These are phyloP conservation scores for Daldinia grandis DNA, from an alignment of 495 filamentous ascomycete genomes.

Conservation along the genomic window DNA sequence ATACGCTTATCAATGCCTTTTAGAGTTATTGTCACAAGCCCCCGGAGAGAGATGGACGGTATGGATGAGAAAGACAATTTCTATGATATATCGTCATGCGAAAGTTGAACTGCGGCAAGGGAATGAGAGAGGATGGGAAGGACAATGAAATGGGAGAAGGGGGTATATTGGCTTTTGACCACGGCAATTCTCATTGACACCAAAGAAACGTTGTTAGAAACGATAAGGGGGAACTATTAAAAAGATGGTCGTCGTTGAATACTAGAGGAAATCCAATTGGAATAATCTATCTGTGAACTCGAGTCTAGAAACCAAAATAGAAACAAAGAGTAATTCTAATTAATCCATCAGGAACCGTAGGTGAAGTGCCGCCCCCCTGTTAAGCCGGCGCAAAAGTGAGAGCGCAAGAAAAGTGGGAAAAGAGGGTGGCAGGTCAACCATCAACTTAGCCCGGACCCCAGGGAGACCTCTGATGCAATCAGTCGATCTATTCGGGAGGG, in stretches of 20 bases:
- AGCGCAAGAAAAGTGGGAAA: slow-evolving; percentile 42
- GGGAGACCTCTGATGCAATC: slow-evolving; percentile 36
- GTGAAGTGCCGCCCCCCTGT: slow-evolving; percentile 22
- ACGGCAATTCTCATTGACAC: slow-evolving; percentile 30
- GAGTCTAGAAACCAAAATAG: slow-evolving; percentile 10
- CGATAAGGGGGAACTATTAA: slow-evolving; percentile 38
- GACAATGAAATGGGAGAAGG: slow-evolving; percentile 20
- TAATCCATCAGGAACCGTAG: slow-evolving; percentile 17
- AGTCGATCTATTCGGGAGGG: slow-evolving; percentile 34
- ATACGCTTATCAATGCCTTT: slow-evolving; percentile 26
- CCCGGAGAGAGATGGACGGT: not conserved
- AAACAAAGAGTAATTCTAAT: slow-evolving; percentile 21
- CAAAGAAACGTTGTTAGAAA: slow-evolving; percentile 35
- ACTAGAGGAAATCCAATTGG: slow-evolving; percentile 32
- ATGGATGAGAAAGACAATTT: not conserved
- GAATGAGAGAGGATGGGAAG: slow-evolving; percentile 12
- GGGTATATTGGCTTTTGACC: slow-evolving; percentile 30
- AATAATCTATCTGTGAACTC: slow-evolving; percentile 21
- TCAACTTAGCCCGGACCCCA: not conserved
- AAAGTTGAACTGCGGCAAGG: slow-evolving; percentile 8
- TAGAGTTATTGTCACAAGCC: slow-evolving; percentile 37
- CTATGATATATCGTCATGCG: slow-evolving; percentile 27
- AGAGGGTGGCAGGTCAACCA: slow-evolving; percentile 49
- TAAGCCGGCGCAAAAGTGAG: slow-evolving; percentile 32
- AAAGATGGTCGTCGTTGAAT: slow-evolving; percentile 16